phyloP scores from a whole-genome alignment of 352 stramenopile genomes.

The Globisporangium rhizosaccharum region DNA sequence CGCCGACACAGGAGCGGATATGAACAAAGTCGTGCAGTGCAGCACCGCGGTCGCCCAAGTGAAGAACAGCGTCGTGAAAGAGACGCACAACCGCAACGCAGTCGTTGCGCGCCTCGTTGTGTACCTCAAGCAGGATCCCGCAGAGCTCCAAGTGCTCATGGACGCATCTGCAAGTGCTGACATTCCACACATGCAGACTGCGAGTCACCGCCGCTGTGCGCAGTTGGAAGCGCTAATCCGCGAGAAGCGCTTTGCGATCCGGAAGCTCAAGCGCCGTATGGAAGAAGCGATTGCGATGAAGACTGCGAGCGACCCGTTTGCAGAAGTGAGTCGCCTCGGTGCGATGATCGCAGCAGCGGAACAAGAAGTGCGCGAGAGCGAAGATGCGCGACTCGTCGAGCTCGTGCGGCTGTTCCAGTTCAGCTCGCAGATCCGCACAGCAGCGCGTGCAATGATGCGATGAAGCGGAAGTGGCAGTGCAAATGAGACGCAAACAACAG shows the following conservation, averaged over 20 bases:
- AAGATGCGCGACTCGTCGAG: constrained; percentile 38
- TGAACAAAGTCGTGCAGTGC: constrained; percentile 24
- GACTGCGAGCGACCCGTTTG: constrained; percentile 30
- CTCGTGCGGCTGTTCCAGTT: constrained; percentile 46
- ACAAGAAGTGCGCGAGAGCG: constrained; percentile 30
- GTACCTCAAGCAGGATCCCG: constrained; percentile 36
- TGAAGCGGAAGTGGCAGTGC: no score
- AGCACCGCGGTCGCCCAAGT: constrained; percentile 8
- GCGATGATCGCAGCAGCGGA: constrained; percentile 36
- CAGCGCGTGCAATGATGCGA: constrained; percentile 24
- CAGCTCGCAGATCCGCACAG: constrained; percentile 42
- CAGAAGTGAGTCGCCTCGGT: constrained; percentile 48
- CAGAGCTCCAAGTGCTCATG: constrained; percentile 36
- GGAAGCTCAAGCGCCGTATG: constrained; percentile 40
- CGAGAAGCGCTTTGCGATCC: constrained; percentile 24
- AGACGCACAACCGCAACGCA: constrained; percentile 38
- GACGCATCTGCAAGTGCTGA: constrained; percentile 19
- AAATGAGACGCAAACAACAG: no score
- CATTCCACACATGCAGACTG: constrained; percentile 37
- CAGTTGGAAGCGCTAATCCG: constrained; percentile 35
- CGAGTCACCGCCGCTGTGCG: constrained; percentile 47
- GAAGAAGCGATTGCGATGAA: constrained; percentile 58
- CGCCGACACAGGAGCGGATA: constrained; percentile 21
- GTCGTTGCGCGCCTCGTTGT: constrained; percentile 40
- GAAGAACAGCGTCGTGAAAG: constrained; percentile 9